Conservation (phyloP, 2,329 filamentous ascomycete species). For the Coniella vitis region DNA sequence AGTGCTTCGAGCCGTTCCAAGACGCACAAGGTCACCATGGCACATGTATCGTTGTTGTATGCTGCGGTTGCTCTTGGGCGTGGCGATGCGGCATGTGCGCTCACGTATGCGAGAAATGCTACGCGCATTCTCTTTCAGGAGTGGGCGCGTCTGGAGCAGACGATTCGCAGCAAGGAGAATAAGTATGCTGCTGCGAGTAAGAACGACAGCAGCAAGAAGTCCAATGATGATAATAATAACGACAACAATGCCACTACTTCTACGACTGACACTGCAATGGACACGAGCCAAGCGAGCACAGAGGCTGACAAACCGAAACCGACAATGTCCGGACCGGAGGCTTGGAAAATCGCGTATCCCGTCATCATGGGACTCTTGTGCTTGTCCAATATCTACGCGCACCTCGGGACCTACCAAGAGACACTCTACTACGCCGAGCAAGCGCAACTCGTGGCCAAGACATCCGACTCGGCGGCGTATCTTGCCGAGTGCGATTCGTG, state of each 20-base stretch:
- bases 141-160: constrained; percentile 45
- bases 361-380: constrained; percentile 67
- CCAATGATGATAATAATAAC: too few relatives aligned
- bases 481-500: constrained; percentile 47
- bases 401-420: constrained; percentile 82
- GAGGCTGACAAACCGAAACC: constrained; percentile 20
- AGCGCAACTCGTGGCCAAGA: constrained; percentile 67
- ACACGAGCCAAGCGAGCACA: constrained; percentile 16
- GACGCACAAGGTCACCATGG: constrained; percentile 42
- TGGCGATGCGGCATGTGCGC: constrained; percentile 52
- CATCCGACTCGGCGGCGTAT: constrained; percentile 56
- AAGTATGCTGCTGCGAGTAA: constrained; percentile 7
- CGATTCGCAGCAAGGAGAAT: constrained; percentile 24
- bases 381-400: constrained; percentile 70
- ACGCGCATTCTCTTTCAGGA: constrained; percentile 50
- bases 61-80: constrained; percentile 59
- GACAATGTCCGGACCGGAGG: constrained; percentile 52
- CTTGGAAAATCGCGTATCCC: constrained; percentile 73
- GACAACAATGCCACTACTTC: too few relatives aligned
- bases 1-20: constrained; percentile 24
- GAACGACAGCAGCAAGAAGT: too few relatives aligned
- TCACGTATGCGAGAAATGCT: constrained; percentile 50
- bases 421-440: constrained; percentile 84
- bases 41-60: constrained; percentile 56
- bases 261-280: background rate